These are phyloP conservation scores for Grosmannia penicillata DNA, from an alignment of 2,329 filamentous ascomycete genomes.

Conservation along the genomic window DNA sequence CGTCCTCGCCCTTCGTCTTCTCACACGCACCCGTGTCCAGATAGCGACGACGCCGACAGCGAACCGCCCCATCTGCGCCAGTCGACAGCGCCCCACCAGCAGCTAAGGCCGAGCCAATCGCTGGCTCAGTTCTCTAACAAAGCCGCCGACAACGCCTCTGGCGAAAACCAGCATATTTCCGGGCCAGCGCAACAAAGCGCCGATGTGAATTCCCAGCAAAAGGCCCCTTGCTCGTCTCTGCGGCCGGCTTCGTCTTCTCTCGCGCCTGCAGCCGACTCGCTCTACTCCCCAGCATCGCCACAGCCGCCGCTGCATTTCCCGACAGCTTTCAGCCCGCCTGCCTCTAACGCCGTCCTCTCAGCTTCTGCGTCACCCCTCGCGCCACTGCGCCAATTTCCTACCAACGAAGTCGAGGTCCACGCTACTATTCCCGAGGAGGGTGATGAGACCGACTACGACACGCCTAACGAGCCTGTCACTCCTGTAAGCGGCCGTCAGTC, in stretches of 20 bases:
- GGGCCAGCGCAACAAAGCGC: too few relatives aligned
- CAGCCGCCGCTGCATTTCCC: too few relatives aligned
- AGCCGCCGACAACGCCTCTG: too few relatives aligned
- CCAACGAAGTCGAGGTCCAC: conserved; percentile 25
- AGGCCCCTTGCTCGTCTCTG: not conserved
- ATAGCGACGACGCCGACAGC: conserved; percentile 8
- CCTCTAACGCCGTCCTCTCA: not conserved
- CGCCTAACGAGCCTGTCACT: conserved; percentile 44
- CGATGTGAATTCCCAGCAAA: too few relatives aligned
- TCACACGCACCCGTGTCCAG: conserved; percentile 2
- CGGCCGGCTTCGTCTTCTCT: not conserved
- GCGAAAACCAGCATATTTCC: too few relatives aligned
- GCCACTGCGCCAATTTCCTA: conserved; percentile 31
- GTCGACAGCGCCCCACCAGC: not conserved
- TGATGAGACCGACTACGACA: conserved; percentile 46
- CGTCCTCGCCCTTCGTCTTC: not conserved
- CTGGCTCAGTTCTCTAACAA: not conserved
- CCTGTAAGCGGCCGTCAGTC: conserved; percentile 44
- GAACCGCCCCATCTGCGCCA: conserved; percentile 5
- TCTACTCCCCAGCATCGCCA: too few relatives aligned
- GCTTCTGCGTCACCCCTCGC: conserved; percentile 19
- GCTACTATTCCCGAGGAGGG: conserved; percentile 41
- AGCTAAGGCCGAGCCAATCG: conserved; percentile 2
- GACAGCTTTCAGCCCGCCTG: not conserved
- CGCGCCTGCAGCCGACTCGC: too few relatives aligned